Evolutionary conservation across 2,329 filamentous ascomycete species (phyloP).

Genomic region (Cytospora chrysosperma): DNA sequence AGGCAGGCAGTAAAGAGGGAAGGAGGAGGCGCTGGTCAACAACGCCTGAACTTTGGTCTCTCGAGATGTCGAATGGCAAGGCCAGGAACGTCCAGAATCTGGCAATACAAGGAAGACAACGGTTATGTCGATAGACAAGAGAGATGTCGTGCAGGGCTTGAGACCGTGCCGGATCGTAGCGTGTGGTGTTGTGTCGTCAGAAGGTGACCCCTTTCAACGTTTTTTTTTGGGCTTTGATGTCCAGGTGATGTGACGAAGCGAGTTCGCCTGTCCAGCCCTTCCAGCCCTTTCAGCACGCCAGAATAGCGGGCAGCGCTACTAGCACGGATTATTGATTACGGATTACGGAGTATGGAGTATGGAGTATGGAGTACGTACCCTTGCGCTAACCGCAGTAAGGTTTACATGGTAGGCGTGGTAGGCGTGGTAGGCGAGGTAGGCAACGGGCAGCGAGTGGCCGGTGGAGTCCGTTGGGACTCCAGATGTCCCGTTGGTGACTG

Average conservation of each 20-base stretch:
- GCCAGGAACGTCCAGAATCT: not conserved
- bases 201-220: not conserved
- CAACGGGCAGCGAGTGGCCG: not conserved
- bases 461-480: not conserved
- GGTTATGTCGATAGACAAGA: not conserved
- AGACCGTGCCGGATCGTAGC: not conserved
- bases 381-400: not conserved
- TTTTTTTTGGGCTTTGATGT: not conserved
- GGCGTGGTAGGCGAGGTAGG: not conserved
- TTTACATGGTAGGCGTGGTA: not conserved
- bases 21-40: conserved; percentile 18
- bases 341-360: not conserved
- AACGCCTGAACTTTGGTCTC: conserved; percentile 8
- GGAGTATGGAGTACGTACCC: not conserved
- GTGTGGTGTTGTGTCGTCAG: not conserved
- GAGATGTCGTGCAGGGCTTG: not conserved
- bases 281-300: not conserved
- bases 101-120: not conserved
- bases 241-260: not conserved
- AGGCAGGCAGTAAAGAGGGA: not conserved
- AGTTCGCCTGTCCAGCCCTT: not conserved
- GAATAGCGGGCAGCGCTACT: not conserved
- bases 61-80: not conserved
- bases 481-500: not conserved
- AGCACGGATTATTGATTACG: not conserved